Base-by-base conservation (phyloP, 2,329 filamentous ascomycete species). In the Paecilomyces niveus region DNA sequence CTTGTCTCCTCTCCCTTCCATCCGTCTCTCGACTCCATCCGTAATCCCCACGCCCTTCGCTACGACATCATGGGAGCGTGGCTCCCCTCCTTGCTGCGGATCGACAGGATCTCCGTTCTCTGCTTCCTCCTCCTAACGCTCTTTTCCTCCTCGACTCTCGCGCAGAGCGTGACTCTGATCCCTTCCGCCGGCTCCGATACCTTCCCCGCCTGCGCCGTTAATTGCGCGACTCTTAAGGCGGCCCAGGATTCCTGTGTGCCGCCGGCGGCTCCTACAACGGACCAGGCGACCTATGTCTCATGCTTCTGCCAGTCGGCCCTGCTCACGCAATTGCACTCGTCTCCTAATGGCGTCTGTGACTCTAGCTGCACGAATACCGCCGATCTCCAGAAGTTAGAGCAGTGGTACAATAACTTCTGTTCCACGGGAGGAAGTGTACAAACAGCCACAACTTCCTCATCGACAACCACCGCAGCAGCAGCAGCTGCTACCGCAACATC, bases 201-300 rank as follows among this genome's bases (percentile, higher is more conserved):
- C 50, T 82, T 90, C 54, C 88, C 88, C 3, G 69, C 80, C 26
- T 91, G 88, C 67, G 87, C 84, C 9, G 70, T 77, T 22, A 61
- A 69, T 53, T 91, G 88, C 68, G 79, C 81, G 51, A 70, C 77
- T 29, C 83, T 91, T 52, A 85, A 82, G 69, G 83, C 89, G 72
- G 90, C 89, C 59, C 89, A 92, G 68, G 82, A 82, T 53, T 84
- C 80, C 61, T 95, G 91, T 73, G 81, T 88, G 1, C 87, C 88
- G 3, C 74, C 77, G 9, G 83, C 82, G 3, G 78, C 74, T 3
- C 72, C 81, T 4, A 71, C 74, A 6, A 79, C 80, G 54, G 78
- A 80, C 54, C 71, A 81, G 49, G 67, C 72, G 21, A 81, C 79
- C 51, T 90, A 88, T 71, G 79, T 84, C 55, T 78, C 80, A 35